These are phyloP conservation scores for Chlorencoelia australis DNA, from an alignment of 2,329 filamentous ascomycete genomes.

Conservation along the genomic window DNA sequence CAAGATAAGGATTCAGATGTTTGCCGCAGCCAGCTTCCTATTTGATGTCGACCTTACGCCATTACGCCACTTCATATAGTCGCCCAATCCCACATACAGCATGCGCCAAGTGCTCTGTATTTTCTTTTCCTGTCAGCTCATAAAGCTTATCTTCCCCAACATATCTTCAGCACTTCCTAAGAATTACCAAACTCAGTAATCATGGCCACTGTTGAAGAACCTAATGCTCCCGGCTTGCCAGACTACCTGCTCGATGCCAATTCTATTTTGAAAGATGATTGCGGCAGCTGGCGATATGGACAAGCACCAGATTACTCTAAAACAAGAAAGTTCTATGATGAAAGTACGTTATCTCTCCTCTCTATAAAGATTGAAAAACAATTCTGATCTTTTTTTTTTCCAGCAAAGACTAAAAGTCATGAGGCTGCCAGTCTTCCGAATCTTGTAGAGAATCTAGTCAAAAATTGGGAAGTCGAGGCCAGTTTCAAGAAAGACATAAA, in stretches of 20 bases:
- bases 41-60: no score
- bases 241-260: conserved; percentile 50
- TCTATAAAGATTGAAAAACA: background rate
- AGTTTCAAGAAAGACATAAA: conserved; percentile 52
- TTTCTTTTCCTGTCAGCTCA: no score
- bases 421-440: conserved; percentile 43
- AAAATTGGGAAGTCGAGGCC: conserved; percentile 65
- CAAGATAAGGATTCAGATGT: no score
- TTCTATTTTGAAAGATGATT: conserved; percentile 44
- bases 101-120: no score
- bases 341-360: conserved; percentile 37
- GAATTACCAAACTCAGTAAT: no score
- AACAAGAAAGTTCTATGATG: conserved; percentile 47
- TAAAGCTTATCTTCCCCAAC: no score
- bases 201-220: background rate
- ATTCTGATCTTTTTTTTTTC: background rate
- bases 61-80: no score
- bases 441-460: conserved; percentile 59
- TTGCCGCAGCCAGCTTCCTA: no score
- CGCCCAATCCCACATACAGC: no score
- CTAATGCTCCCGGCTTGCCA: conserved; percentile 28
- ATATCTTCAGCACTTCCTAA: no score
- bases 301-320: conserved; percentile 53
- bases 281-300: conserved; percentile 49
- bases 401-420: conserved; percentile 49